phyloP scores from a whole-genome alignment of 169 alveolate species.

The Eimeria nieschulzi region DNA sequence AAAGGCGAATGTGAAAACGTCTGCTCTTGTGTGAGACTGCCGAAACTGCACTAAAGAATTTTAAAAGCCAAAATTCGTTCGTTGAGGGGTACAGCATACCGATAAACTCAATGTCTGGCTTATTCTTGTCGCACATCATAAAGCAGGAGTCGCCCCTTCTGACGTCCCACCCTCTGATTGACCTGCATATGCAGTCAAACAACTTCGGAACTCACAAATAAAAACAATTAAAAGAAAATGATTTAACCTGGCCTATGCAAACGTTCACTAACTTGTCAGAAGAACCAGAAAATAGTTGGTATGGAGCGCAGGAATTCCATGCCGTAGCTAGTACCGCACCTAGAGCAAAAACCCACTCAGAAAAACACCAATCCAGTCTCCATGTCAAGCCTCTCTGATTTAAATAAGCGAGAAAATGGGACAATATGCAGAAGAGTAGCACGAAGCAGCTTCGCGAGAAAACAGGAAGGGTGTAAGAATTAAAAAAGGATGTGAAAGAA shows the following conservation, averaged over 20 bases:
- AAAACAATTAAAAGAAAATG: neutral
- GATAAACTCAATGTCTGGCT: conserved; percentile 49
- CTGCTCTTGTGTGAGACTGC: no score
- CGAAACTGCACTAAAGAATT: no score
- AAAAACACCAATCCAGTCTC: no score
- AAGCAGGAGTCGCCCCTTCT: conserved; percentile 33
- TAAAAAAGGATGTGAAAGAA: no score
- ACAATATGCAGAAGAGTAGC: no score
- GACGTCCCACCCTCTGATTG: conserved; percentile 58
- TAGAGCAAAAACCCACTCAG: neutral
- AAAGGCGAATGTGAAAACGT: no score
- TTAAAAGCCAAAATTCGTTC: neutral
- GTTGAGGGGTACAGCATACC: conserved; percentile 2
- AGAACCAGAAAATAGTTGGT: conserved; percentile 60
- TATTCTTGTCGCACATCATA: conserved; percentile 29
- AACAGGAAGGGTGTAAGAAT: no score
- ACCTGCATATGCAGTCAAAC: neutral
- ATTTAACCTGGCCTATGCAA: neutral
- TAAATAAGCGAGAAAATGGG: no score
- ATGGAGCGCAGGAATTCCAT: conserved; percentile 25
- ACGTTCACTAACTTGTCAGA: conserved; percentile 36
- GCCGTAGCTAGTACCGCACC: conserved; percentile 48
- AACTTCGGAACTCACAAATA: neutral
- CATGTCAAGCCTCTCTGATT: no score
- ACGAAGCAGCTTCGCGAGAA: no score